phyloP scores from a whole-genome alignment of 768 basidiomycete genomes.

The Kwoniella pini region DNA sequence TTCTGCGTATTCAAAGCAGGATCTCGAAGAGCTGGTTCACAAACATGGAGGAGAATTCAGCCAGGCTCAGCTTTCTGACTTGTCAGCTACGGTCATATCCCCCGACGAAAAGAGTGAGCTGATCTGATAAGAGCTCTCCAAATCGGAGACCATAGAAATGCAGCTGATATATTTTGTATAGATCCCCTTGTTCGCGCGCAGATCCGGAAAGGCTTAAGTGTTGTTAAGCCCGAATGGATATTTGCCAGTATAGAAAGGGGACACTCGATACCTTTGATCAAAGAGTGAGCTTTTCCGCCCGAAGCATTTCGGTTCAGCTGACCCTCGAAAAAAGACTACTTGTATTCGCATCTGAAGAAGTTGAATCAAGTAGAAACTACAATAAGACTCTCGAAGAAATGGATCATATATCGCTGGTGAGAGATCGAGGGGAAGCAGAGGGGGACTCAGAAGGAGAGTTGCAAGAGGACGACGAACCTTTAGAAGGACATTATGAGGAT shows the following conservation, averaged over 20 bases:
- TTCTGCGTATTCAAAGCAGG: constrained; percentile 68
- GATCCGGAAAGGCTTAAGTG: constrained; percentile 69
- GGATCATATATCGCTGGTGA: constrained; percentile 30
- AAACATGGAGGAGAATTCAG: constrained; percentile 55
- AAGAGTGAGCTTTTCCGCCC: constrained; percentile 60
- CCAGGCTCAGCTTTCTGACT: constrained; percentile 45
- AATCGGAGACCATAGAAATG: too few species aligned
- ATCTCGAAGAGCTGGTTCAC: constrained; percentile 62
- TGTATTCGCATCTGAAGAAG: constrained; percentile 44
- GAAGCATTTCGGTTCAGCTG: background rate
- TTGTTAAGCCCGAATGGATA: constrained; percentile 81
- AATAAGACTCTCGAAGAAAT: constrained; percentile 40
- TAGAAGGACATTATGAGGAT: constrained; percentile 58
- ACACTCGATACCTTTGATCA: constrained; percentile 64
- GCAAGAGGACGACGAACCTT: constrained; percentile 40
- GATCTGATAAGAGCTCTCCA: too few species aligned
- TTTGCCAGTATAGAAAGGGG: constrained; percentile 69
- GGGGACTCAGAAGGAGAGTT: constrained; percentile 14
- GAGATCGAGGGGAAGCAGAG: constrained; percentile 30
- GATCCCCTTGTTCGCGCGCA: constrained; percentile 54
- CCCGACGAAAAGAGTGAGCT: constrained; percentile 69
- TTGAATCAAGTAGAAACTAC: constrained; percentile 39
- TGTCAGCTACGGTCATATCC: constrained; percentile 61
- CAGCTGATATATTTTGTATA: constrained; percentile 13
- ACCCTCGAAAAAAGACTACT: constrained; percentile 29